Percentiles rank a stretch among this genome's conserved stretches.
These are phyloP conservation scores for Coemansia sp. DNA, from an alignment of 192 early-diverging fungal genomes.

Conservation along the genomic window DNA sequence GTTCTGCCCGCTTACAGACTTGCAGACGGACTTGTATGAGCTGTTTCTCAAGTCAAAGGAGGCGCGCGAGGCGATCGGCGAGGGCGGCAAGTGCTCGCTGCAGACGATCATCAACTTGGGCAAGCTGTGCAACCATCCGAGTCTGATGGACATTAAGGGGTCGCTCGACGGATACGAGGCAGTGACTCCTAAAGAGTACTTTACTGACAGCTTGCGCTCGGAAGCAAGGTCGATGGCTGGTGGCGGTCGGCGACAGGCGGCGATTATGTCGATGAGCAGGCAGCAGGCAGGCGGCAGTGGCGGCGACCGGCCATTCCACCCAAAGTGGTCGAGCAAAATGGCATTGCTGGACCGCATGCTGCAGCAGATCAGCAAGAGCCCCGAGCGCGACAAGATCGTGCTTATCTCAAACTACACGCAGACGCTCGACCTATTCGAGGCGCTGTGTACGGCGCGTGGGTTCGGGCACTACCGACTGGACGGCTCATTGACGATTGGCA, in stretches of 20 bases:
- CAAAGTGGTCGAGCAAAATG: slow-evolving; percentile 93
- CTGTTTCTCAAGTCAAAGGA: slow-evolving; percentile 75
- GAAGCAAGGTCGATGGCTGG: background rate
- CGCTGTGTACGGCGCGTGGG: slow-evolving; percentile 75
- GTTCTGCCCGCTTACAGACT: slow-evolving; percentile 80
- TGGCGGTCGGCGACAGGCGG: slow-evolving; percentile 8
- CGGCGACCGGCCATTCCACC: slow-evolving; percentile 46
- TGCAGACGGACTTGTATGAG: slow-evolving; percentile 85
- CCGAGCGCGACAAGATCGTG: slow-evolving; percentile 91
- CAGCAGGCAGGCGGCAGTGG: background rate
- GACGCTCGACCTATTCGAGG: slow-evolving; percentile 93
- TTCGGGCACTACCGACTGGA: slow-evolving; percentile 86
- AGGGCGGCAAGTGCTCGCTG: slow-evolving; percentile 81
- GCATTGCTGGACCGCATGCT: slow-evolving; percentile 79
- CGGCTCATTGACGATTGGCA: slow-evolving; percentile 88
- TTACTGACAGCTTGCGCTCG: slow-evolving; percentile 27
- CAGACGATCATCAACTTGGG: slow-evolving; percentile 91
- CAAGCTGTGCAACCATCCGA: slow-evolving; percentile 97
- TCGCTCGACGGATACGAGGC: slow-evolving; percentile 64
- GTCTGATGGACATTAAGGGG: slow-evolving; percentile 72
- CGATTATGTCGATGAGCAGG: slow-evolving; percentile 8
- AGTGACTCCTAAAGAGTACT: slow-evolving; percentile 61
- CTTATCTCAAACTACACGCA: slow-evolving; percentile 99
- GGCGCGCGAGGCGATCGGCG: slow-evolving; percentile 60
- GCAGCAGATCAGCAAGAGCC: slow-evolving; percentile 67